Base-by-base conservation (phyloP, 441 rosid species). In the Jatropha multifida region DNA sequence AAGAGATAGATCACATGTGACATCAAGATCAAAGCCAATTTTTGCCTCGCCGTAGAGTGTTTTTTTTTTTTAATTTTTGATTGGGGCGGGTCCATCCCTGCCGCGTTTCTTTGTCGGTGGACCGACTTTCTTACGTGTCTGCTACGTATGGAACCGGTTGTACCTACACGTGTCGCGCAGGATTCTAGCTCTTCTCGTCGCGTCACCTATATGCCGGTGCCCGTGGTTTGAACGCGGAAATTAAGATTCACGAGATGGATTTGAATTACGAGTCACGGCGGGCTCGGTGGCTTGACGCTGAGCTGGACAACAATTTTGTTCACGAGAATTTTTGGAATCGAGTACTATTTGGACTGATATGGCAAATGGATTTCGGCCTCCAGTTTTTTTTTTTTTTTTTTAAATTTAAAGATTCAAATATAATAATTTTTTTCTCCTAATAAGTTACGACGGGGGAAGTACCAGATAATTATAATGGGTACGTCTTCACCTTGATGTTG, bases 71-170 rank as follows among this genome's bases (percentile, higher is more conserved):
- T 3, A n/a, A 26, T 14, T 18, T 23, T 55, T 9, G 67, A 32
- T 17, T 7, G 62, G 20, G 42, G 54, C n/a, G 78, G 81, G 74
- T 40, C 80, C 79, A 20, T 2, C 7, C 4, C 3, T 40, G 71
- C 73, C 81, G 85, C 76, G 81, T 75, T 62, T 15, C 72, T 17
- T 26, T 68, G 77, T 77, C 85, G 79, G 85, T 80, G 76, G 15
- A 14, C 58, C n/a, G 52, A 17, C 38, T 3, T 3, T 4, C 6
- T 46, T 75, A 74, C 81, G 78, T 77, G 85, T 20, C 75, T 66
- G 54, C 46, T 44, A 23, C 1, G 3, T 1, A n/a, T 6, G 69
- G 37, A 54, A 40, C 62, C 9, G 27, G 59, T 13, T 65, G 11
- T 23, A 42, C 6, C 40, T 26, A 42, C 0, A 15, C 1, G 7